Evolutionary conservation across 2,329 filamentous ascomycete genomes (phyloP).

Genomic region (Alternaria solani): DNA sequence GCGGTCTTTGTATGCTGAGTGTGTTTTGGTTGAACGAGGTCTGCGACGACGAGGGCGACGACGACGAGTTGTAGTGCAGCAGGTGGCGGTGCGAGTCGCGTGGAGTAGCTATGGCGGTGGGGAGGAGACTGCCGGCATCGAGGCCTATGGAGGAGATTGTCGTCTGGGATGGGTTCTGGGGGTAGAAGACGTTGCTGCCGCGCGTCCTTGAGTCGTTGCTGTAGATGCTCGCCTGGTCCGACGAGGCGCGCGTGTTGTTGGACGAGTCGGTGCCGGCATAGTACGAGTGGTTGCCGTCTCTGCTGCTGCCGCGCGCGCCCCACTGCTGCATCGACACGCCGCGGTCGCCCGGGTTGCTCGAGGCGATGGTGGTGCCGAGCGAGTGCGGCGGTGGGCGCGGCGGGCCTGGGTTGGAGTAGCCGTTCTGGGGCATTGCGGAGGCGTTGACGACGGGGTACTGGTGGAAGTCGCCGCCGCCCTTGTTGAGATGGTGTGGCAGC

Average conservation of each 20-base stretch:
- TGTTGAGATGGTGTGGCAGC: slow-evolving; percentile 83
- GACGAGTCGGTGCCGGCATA: slow-evolving; percentile 53
- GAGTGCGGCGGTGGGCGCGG: slow-evolving; percentile 67
- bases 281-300: slow-evolving; percentile 34
- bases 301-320: slow-evolving; percentile 57
- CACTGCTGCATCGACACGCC: slow-evolving; percentile 81
- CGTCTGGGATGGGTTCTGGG: slow-evolving; percentile 67
- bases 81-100: slow-evolving; percentile 54
- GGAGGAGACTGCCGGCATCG: slow-evolving; percentile 50
- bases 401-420: slow-evolving; percentile 61
- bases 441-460: slow-evolving; percentile 82
- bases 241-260: slow-evolving; percentile 63
- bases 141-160: slow-evolving; percentile 57
- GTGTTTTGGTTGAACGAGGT: slow-evolving; percentile 61
- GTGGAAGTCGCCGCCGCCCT: slow-evolving; percentile 79
- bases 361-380: slow-evolving; percentile 68
- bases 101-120: slow-evolving; percentile 49
- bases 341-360: slow-evolving; percentile 71
- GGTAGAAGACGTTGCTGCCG: slow-evolving; percentile 56
- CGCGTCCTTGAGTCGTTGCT: slow-evolving; percentile 68
- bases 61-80: slow-evolving; percentile 54
- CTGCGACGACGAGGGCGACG: slow-evolving; percentile 58
- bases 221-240: slow-evolving; percentile 71
- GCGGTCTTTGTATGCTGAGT: slow-evolving; percentile 74
- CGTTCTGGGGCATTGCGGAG: slow-evolving; percentile 58